Conservation (phyloP, 371 early-diverging fungal species). For the Mucor racemosus region DNA sequence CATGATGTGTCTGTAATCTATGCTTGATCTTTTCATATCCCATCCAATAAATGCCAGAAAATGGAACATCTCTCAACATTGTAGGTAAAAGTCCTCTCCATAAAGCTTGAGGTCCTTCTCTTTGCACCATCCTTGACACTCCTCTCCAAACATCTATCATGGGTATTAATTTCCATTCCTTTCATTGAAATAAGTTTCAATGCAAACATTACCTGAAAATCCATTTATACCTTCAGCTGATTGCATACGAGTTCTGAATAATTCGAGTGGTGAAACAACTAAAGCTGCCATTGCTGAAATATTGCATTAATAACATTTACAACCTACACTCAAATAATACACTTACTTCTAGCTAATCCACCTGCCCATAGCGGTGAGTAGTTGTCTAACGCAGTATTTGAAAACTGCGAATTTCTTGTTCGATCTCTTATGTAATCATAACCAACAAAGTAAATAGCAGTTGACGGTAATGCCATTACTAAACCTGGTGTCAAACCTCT, state of each 20-base stretch:
- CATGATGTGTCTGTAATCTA: slow-evolving; percentile 14
- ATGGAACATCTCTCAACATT: slow-evolving; percentile 56
- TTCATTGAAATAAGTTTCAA: background rate
- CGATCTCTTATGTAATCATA: slow-evolving; percentile 86
- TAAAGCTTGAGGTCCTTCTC: slow-evolving; percentile 71
- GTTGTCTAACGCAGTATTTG: slow-evolving; percentile 32
- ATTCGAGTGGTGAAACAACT: slow-evolving; percentile 88
- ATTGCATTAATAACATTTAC: background rate
- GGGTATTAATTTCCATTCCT: background rate
- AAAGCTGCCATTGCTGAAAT: slow-evolving; percentile 62
- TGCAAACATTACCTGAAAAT: slow-evolving; percentile 39
- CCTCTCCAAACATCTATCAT: slow-evolving; percentile 61
- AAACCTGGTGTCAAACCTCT: slow-evolving; percentile 89
- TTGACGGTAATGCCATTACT: slow-evolving; percentile 90
- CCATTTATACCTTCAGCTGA: slow-evolving; percentile 60
- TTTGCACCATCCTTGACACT: slow-evolving; percentile 63
- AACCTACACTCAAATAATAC: background rate
- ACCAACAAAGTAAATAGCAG: slow-evolving; percentile 93
- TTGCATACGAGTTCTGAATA: slow-evolving; percentile 93
- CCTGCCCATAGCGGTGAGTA: slow-evolving; percentile 84
- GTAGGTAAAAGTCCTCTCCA: slow-evolving; percentile 73
- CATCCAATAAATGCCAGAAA: slow-evolving; percentile 89
- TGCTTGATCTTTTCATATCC: slow-evolving; percentile 80
- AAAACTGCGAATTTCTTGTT: slow-evolving; percentile 27
- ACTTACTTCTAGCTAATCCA: slow-evolving; percentile 77